phyloP scores from a whole-genome alignment of 2,329 filamentous ascomycete genomes.

The Botrytis porri region DNA sequence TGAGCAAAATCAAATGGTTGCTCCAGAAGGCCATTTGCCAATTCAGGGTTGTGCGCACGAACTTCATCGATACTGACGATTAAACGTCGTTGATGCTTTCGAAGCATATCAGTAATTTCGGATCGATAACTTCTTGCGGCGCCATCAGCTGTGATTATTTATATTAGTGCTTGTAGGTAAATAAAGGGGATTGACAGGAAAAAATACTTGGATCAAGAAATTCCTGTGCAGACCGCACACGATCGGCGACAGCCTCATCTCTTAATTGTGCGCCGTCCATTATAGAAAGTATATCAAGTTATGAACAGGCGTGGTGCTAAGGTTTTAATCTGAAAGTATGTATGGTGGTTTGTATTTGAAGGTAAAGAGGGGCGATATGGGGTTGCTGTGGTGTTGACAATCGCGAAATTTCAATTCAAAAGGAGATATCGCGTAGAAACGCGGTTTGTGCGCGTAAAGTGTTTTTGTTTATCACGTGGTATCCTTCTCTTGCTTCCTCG shows the following conservation, averaged over 20 bases:
- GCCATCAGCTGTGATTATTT: constrained; percentile 27
- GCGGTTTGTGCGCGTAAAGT: constrained; percentile 16
- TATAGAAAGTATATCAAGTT: background rate
- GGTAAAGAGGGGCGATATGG: background rate
- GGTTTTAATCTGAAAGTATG: background rate
- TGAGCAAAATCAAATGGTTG: constrained; percentile 84
- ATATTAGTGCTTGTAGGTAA: constrained; percentile 27
- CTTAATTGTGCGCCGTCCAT: constrained; percentile 73
- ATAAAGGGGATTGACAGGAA: constrained; percentile 2
- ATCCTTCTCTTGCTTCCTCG: background rate
- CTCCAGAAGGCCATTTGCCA: constrained; percentile 75
- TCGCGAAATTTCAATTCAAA: constrained; percentile 19
- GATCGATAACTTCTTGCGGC: constrained; percentile 69
- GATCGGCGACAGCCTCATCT: constrained; percentile 81
- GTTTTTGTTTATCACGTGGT: background rate
- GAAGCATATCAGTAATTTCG: constrained; percentile 77
- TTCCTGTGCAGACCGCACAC: constrained; percentile 82
- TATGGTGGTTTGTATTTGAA: constrained; percentile 9
- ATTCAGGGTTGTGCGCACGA: constrained; percentile 77
- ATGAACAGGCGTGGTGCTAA: background rate
- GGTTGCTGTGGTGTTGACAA: constrained; percentile 11
- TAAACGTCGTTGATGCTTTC: constrained; percentile 62
- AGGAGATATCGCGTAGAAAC: constrained; percentile 15
- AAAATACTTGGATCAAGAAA: constrained; percentile 87
- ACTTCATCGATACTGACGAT: constrained; percentile 86